phyloP scores from a whole-genome alignment of 805 yeast species.

The Suhomyces xylopsoci region DNA sequence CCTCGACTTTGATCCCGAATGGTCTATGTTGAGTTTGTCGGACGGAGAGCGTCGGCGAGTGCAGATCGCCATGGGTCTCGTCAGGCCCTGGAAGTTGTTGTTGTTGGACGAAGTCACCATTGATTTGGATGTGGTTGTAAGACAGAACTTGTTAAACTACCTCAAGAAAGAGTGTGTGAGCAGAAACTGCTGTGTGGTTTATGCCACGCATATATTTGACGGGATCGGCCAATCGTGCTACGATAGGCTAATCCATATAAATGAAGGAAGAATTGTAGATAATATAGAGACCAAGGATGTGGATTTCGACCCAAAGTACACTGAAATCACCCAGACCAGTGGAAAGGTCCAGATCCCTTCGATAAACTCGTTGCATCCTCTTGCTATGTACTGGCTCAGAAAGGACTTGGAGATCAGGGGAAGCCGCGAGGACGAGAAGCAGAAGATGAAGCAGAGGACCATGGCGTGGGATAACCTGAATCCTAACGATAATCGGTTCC shows the following conservation, averaged over 20 bases:
- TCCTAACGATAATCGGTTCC: slow-evolving; percentile 30
- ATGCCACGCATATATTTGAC: slow-evolving; percentile 96
- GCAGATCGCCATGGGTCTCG: slow-evolving; percentile 87
- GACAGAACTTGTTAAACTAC: slow-evolving; percentile 70
- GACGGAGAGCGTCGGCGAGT: slow-evolving; percentile 97
- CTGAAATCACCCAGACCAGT: slow-evolving; percentile 18
- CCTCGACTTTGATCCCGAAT: slow-evolving; percentile 78
- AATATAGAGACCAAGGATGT: slow-evolving; percentile 31
- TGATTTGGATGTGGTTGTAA: slow-evolving; percentile 89
- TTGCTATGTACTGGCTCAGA: slow-evolving; percentile 66
- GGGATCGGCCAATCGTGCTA: slow-evolving; percentile 88
- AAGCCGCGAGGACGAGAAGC: slow-evolving; percentile 44
- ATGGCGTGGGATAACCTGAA: slow-evolving; percentile 52
- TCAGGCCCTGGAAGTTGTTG: slow-evolving; percentile 85
- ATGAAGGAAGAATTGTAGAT: slow-evolving; percentile 54
- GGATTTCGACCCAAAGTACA: slow-evolving; percentile 27
- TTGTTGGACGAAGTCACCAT: slow-evolving; percentile 96
- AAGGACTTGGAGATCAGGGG: slow-evolving; percentile 55
- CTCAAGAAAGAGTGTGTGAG: slow-evolving; percentile 67
- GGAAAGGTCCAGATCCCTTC: slow-evolving; percentile 35
- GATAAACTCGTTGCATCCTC: slow-evolving; percentile 62
- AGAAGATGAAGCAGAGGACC: slow-evolving; percentile 40
- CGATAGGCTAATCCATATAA: slow-evolving; percentile 73
- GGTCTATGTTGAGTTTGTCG: slow-evolving; percentile 91
- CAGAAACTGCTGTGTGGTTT: slow-evolving; percentile 74